Conservation (phyloP, 805 yeast species). For the Crinitomyces ghanaensis region DNA sequence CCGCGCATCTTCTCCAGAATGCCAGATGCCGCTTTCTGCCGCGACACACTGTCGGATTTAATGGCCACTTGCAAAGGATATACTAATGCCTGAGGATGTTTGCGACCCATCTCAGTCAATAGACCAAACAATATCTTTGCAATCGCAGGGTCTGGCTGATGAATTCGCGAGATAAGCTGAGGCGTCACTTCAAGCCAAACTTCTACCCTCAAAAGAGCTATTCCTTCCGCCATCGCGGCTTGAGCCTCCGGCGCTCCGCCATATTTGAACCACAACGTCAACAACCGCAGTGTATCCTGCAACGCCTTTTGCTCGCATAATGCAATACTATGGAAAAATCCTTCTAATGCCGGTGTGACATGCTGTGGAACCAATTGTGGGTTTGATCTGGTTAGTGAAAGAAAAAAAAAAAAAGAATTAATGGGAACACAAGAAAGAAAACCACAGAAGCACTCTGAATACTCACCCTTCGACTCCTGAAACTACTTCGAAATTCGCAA, state of each 20-base stretch:
- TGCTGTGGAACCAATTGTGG: constrained; percentile 62
- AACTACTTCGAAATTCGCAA: constrained; percentile 93
- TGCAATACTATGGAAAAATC: constrained; percentile 90
- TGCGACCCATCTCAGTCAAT: constrained; percentile 78
- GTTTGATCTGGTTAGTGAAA: no score
- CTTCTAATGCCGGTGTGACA: constrained; percentile 91
- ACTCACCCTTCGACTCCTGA: constrained; percentile 28
- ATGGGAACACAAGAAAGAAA: no score
- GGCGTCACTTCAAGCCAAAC: constrained; percentile 95
- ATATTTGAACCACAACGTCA: constrained; percentile 91
- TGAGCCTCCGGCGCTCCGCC: constrained; percentile 93
- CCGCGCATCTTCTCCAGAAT: constrained; percentile 87
- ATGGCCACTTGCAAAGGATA: constrained; percentile 94
- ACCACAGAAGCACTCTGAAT: no score
- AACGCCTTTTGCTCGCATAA: constrained; percentile 76
- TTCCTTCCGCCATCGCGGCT: constrained; percentile 81
- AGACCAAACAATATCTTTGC: constrained; percentile 69
- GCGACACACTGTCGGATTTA: constrained; percentile 78
- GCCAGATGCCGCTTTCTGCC: constrained; percentile 84
- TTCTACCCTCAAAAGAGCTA: constrained; percentile 76
- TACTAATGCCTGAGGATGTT: constrained; percentile 94
- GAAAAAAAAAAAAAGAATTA: no score
- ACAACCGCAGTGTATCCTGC: constrained; percentile 81
- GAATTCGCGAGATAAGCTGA: constrained; percentile 90
- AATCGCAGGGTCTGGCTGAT: constrained; percentile 83